phyloP scores from a whole-genome alignment of 2,329 filamentous ascomycete species.

The Apiospora pterosperma region DNA sequence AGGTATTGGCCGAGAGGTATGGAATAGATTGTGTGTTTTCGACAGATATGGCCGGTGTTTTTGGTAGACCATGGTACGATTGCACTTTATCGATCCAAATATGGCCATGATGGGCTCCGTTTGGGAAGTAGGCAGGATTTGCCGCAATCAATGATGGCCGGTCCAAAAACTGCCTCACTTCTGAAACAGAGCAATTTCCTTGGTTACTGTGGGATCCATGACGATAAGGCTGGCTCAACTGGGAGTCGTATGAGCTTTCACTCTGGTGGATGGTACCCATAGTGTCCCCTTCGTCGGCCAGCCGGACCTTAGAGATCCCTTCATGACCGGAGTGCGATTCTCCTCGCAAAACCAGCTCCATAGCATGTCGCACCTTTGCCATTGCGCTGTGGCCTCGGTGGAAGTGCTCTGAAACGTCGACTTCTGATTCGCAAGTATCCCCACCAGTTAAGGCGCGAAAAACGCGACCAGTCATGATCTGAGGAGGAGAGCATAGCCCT shows the following conservation, averaged over 20 bases:
- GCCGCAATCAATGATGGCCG: conserved; percentile 1
- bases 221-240: conserved; percentile 3
- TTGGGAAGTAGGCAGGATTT: conserved; percentile 1
- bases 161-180: conserved; percentile 9
- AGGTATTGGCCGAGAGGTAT: not conserved
- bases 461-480: conserved; percentile 9
- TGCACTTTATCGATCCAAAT: conserved; percentile 16
- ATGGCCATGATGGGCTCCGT: conserved; percentile 16
- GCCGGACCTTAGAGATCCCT: conserved; percentile 3
- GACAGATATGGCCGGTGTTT: not conserved
- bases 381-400: conserved; percentile 12
- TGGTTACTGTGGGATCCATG: conserved; percentile 9
- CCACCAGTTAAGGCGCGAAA: conserved; percentile 13
- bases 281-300: not conserved
- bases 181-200: conserved; percentile 13
- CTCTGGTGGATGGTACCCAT: conserved; percentile 5
- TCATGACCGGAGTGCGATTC: not conserved
- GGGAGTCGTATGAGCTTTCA: not conserved
- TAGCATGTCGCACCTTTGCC: conserved; percentile 18
- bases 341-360: not conserved
- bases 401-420: conserved; percentile 15
- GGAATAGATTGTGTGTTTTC: conserved; percentile 8
- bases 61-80: conserved; percentile 9
- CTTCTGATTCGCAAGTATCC: conserved; percentile 12
- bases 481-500: not conserved